These are phyloP conservation scores for Aureobasidium leucospermi DNA, from an alignment of 2,329 filamentous ascomycete genomes.

Conservation along the genomic window DNA sequence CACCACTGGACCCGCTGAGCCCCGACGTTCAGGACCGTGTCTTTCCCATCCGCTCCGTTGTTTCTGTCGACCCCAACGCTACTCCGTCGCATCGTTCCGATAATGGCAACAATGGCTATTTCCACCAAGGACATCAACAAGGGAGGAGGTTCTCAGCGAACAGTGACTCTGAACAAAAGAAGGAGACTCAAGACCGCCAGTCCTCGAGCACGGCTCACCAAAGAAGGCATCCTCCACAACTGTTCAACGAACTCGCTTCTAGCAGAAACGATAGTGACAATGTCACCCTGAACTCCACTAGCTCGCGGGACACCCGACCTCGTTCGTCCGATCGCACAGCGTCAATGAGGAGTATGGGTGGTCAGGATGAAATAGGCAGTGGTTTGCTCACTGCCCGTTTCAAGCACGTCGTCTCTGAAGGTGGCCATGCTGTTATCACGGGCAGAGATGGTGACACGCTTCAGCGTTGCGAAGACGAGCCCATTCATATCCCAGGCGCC, in stretches of 20 bases:
- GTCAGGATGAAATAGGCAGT: slow-evolving; percentile 33
- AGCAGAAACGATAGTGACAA: slow-evolving; percentile 19
- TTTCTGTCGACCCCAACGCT: slow-evolving; percentile 57
- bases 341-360: slow-evolving; percentile 29
- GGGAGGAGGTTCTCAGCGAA: not conserved
- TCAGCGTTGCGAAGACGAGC: slow-evolving; percentile 82
- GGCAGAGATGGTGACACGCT: slow-evolving; percentile 64
- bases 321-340: slow-evolving; percentile 21
- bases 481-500: slow-evolving; percentile 79
- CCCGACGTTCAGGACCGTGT: slow-evolving; percentile 52
- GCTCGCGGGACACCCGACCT: slow-evolving; percentile 20
- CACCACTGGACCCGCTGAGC: slow-evolving; percentile 27
- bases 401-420: slow-evolving; percentile 67
- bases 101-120: slow-evolving; percentile 32
- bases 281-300: slow-evolving; percentile 9
- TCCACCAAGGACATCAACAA: slow-evolving; percentile 19
- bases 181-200: not conserved
- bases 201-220: not conserved
- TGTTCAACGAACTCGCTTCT: slow-evolving; percentile 32
- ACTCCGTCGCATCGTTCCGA: slow-evolving; percentile 26
- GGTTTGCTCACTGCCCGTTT: slow-evolving; percentile 64
- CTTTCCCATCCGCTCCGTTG: slow-evolving; percentile 73
- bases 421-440: slow-evolving; percentile 75
- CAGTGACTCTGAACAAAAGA: not conserved
- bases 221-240: slow-evolving; percentile 20